phyloP scores from a whole-genome alignment of 75 land plant genomes.

The Sequoiadendron giganteum region DNA sequence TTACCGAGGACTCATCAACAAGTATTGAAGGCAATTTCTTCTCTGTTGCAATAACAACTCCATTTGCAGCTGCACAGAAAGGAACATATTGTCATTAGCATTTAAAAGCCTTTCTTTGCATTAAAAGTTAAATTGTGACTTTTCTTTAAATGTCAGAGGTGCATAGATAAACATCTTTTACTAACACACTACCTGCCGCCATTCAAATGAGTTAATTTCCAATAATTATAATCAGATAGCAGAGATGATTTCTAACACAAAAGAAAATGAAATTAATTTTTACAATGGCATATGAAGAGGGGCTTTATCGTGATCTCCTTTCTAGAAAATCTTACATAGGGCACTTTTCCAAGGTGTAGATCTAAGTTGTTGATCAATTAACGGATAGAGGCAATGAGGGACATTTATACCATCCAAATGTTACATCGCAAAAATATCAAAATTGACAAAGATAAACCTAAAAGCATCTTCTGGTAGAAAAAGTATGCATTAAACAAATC shows the following conservation, averaged over 20 bases:
- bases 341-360: background rate
- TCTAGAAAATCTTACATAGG: background rate
- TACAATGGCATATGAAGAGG: background rate
- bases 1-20: conserved; percentile 94
- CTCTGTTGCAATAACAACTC: conserved; percentile 98
- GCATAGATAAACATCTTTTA: background rate
- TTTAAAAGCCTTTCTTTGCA: background rate
- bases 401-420: background rate
- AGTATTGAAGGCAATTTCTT: conserved; percentile 97
- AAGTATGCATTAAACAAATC: background rate
- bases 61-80: conserved; percentile 86
- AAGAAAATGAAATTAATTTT: background rate
- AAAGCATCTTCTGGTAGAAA: background rate
- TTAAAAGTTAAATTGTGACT: background rate
- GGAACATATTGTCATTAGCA: background rate
- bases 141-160: conserved; percentile 2
- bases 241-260: background rate
- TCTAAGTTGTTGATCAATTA: no score
- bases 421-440: background rate
- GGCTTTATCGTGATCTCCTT: background rate
- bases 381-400: background rate
- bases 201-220: background rate
- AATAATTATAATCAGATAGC: background rate
- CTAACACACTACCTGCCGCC: background rate
- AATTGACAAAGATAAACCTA: no score